Base-by-base conservation (phyloP, 345 rosid species). In the Lepidium didymum region DNA sequence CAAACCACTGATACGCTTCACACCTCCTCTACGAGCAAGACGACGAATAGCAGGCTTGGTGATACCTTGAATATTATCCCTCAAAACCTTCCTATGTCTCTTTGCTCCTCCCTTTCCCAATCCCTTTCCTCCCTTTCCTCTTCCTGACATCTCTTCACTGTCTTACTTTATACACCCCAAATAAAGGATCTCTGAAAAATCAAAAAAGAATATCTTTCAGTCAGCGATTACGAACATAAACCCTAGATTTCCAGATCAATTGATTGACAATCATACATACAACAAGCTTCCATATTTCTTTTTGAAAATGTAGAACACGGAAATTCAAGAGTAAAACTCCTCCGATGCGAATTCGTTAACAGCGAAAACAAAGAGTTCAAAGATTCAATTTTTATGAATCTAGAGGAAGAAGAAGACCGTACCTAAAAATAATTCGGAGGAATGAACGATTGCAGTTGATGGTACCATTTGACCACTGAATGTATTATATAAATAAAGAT, bases 91-190 rank as follows among this genome's bases (percentile, higher is more conserved):
- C 21, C 85, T 69, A 41, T 85, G 89, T 9, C 89, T 75, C 69
- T 85, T 85, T 0, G 89, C 89, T 54, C 87, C 89, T 73, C 89
- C 89, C 77, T 85, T 85, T 7, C 87, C 89, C 68, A 85, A 67
- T 2, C 89, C 86, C 61, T 85, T 85, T 1, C 89, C 89, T 43
- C 89, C 89, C 60, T 85, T 85, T 62, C 87, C 89, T 64, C 87
- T 78, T 0, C 89, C 89, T 0, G 87, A 82, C 89, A 85, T 82
- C 58, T 78, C 42, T 10, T 13, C 53, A n/a, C 65, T 49, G 4
- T 47, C 66, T 19, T 23, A 23, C 2, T 14, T 49, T 0, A 46
- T 58, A n/a, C 7, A 2, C 21, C 21, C 1, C 3, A 51, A 15
- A 3, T 1, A 46, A 5, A 6, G 7, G 0, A 29, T 29, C 33